Conservation (phyloP, 2,329 filamentous ascomycete genomes). For the Venturiaceae sp. region DNA sequence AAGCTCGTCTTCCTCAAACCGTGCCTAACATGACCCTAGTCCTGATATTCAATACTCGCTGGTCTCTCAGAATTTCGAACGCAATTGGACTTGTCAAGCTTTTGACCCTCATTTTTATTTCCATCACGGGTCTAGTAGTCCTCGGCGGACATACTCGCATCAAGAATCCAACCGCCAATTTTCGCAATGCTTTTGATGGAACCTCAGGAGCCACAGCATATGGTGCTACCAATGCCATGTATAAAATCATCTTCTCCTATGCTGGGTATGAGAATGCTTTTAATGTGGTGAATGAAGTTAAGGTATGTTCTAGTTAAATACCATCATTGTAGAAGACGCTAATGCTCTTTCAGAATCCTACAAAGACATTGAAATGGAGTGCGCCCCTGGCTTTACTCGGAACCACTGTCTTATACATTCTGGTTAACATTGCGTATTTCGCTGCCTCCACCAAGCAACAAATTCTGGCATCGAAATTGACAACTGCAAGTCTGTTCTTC, state of each 20-base stretch:
- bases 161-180: constrained; percentile 42
- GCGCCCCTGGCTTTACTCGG: constrained; percentile 49
- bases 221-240: constrained; percentile 29
- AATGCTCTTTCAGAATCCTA: constrained; percentile 27
- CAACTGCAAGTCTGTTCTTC: constrained; percentile 53
- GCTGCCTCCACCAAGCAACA: constrained; percentile 50
- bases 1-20: constrained; percentile 45
- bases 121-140: constrained; percentile 48
- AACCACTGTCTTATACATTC: constrained; percentile 50
- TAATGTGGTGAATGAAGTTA: constrained; percentile 51
- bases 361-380: constrained; percentile 44
- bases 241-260: constrained; percentile 55
- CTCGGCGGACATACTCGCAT: constrained; percentile 46
- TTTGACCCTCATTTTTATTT: constrained; percentile 47
- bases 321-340: background rate
- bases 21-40: background rate
- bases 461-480: constrained; percentile 48
- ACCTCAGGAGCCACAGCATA: background rate
- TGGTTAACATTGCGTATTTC: constrained; percentile 58
- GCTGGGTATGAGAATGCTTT: constrained; percentile 57
- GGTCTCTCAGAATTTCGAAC: constrained; percentile 35
- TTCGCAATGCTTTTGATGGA: constrained; percentile 39
- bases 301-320: constrained; percentile 10
- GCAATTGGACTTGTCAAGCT: constrained; percentile 50
- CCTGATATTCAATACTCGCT: background rate